Conservation (phyloP, 2,329 filamentous ascomycete genomes). For the Ophiocordyceps camponoti-floridani region DNA sequence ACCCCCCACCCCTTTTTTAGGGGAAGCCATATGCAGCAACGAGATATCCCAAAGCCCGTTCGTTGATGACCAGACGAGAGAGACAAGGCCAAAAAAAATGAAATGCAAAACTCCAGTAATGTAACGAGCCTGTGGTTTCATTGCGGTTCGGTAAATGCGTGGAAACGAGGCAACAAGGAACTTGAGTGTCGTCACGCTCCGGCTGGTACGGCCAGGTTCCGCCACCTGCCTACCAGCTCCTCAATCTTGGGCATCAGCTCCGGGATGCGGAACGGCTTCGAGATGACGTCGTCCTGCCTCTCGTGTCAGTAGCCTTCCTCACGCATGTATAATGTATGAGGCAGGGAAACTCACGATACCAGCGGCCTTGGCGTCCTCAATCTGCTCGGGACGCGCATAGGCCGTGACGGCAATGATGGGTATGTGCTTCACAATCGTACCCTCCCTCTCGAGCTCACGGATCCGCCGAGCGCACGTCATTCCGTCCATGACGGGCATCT, state of each 20-base stretch:
- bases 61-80: neutral
- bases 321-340: neutral
- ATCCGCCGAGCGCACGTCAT: slow-evolving; percentile 55
- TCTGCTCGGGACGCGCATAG: slow-evolving; percentile 59
- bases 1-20: neutral
- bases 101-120: no score
- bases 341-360: slow-evolving; percentile 43
- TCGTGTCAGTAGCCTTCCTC: neutral
- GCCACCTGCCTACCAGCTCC: slow-evolving; percentile 28
- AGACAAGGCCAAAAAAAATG: neutral
- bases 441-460: slow-evolving; percentile 45
- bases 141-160: neutral
- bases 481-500: slow-evolving; percentile 75
- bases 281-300: slow-evolving; percentile 50
- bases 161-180: neutral
- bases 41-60: neutral
- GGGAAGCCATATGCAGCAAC: neutral
- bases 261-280: slow-evolving; percentile 64
- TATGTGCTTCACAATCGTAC: slow-evolving; percentile 45
- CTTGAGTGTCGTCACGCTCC: slow-evolving; percentile 3
- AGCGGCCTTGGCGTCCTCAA: slow-evolving; percentile 49
- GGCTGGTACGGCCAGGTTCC: slow-evolving; percentile 10
- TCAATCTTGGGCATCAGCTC: slow-evolving; percentile 52
- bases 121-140: neutral
- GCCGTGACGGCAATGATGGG: slow-evolving; percentile 73